Percentiles rank a stretch among this genome's conserved stretches.
Evolutionary conservation across 495 filamentous ascomycete genomes (phyloP).

Genomic region (Immersiella caudata): DNA sequence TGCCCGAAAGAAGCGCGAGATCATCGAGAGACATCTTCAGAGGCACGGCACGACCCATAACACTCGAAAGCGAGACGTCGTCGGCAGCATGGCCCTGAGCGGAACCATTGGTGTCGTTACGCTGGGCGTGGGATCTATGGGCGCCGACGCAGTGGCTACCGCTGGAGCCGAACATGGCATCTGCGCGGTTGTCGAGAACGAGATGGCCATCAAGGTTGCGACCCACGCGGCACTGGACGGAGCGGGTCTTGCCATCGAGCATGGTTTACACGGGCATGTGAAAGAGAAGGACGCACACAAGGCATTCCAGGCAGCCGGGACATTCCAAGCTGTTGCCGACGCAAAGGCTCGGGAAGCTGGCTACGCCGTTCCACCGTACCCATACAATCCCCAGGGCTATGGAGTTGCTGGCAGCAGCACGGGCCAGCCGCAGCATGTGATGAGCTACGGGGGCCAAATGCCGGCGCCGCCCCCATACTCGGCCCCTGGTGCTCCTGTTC

Average conservation of each 20-base stretch:
- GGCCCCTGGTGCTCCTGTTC: neutral
- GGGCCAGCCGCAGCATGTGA: slow-evolving; percentile 5
- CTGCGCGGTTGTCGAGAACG: slow-evolving; percentile 19
- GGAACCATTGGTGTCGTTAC: slow-evolving; percentile 33
- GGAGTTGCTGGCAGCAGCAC: slow-evolving; percentile 7
- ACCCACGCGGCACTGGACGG: slow-evolving; percentile 33
- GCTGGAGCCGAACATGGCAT: slow-evolving; percentile 32
- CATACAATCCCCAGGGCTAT: slow-evolving; percentile 10
- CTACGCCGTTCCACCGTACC: slow-evolving; percentile 34
- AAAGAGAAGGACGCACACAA: slow-evolving; percentile 33
- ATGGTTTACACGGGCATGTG: slow-evolving; percentile 28
- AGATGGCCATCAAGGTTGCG: slow-evolving; percentile 31
- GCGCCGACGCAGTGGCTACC: slow-evolving; percentile 29
- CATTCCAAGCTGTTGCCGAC: slow-evolving; percentile 24
- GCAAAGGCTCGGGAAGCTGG: slow-evolving; percentile 44
- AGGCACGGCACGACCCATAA: slow-evolving; percentile 30
- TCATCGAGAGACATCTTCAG: slow-evolving; percentile 36
- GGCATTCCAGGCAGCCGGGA: slow-evolving; percentile 22
- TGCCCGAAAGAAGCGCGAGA: slow-evolving; percentile 39
- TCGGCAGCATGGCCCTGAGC: slow-evolving; percentile 32
- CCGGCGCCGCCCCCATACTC: slow-evolving; percentile 17
- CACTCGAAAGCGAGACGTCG: slow-evolving; percentile 35
- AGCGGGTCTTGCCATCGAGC: slow-evolving; percentile 31
- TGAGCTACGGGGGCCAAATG: slow-evolving; percentile 10
- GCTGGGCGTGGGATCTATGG: slow-evolving; percentile 31